phyloP scores from a whole-genome alignment of 345 rosid species.

The Pistacia atlantica region DNA sequence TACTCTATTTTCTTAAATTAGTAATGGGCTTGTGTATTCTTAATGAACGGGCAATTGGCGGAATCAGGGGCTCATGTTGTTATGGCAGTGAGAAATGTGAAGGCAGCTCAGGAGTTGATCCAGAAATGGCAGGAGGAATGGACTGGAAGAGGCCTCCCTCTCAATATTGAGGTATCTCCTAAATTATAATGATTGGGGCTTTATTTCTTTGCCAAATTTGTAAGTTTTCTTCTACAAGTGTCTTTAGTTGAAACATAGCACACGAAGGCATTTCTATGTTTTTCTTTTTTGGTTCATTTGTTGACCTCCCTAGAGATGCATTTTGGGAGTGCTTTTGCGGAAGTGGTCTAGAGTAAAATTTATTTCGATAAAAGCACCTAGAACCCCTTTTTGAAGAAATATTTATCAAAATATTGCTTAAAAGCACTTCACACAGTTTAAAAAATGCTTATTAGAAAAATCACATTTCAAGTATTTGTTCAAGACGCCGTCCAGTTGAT shows the following conservation, averaged over 20 bases:
- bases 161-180: conserved; percentile 63
- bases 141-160: conserved; percentile 74
- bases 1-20: too few species aligned
- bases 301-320: neutral
- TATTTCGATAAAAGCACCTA: neutral
- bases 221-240: neutral
- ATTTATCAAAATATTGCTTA: neutral
- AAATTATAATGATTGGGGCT: neutral
- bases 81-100: conserved; percentile 93
- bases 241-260: neutral
- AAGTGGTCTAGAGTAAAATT: neutral
- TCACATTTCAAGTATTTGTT: neutral
- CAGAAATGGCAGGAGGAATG: conserved; percentile 80
- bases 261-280: neutral
- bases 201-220: neutral
- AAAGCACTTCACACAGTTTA: neutral
- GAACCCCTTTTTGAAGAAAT: neutral
- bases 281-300: neutral
- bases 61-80: conserved; percentile 96
- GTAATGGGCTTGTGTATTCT: neutral
- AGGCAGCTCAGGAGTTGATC: conserved; percentile 70
- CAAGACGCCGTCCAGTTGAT: neutral
- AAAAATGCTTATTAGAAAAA: neutral
- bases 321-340: neutral
- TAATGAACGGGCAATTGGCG: conserved; percentile 71